Conservation (phyloP, 2,329 filamentous ascomycete genomes). For the Colletotrichum somersetense region DNA sequence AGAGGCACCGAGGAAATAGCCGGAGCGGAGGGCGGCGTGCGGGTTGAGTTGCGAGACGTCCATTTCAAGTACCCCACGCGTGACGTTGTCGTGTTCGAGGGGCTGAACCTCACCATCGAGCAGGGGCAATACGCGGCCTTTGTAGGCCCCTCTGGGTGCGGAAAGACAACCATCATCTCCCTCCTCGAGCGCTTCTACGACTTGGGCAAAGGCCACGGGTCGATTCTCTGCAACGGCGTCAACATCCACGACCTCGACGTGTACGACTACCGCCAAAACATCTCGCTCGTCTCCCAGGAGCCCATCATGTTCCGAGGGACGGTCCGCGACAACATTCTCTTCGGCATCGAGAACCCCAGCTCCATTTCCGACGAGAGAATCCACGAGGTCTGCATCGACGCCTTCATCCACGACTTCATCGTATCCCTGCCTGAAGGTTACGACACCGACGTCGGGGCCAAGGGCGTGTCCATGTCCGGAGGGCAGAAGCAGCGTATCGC, state of each 20-base stretch:
- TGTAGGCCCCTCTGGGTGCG: slow-evolving; percentile 61
- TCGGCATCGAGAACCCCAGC: slow-evolving; percentile 57
- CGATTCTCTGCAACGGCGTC: slow-evolving; percentile 53
- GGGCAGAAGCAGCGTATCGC: slow-evolving; percentile 69
- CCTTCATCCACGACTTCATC: slow-evolving; percentile 70
- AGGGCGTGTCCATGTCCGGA: slow-evolving; percentile 68
- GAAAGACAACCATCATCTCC: slow-evolving; percentile 66
- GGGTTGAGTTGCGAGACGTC: slow-evolving; percentile 44
- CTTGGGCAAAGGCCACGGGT: slow-evolving; percentile 58
- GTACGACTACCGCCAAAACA: slow-evolving; percentile 55
- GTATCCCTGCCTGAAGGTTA: slow-evolving; percentile 63
- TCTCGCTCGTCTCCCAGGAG: slow-evolving; percentile 65
- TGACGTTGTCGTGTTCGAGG: slow-evolving; percentile 44
- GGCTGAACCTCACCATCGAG: slow-evolving; percentile 46
- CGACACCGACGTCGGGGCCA: slow-evolving; percentile 63
- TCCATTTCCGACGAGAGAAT: slow-evolving; percentile 48
- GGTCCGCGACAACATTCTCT: slow-evolving; percentile 60
- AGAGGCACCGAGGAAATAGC: slow-evolving; percentile 43
- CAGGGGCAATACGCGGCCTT: slow-evolving; percentile 60
- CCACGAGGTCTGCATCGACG: slow-evolving; percentile 51
- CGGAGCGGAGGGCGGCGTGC: slow-evolving; percentile 32
- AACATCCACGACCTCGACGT: slow-evolving; percentile 55
- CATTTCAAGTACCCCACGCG: slow-evolving; percentile 46
- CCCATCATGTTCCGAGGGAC: slow-evolving; percentile 63
- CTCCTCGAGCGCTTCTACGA: slow-evolving; percentile 69